Conservation (phyloP, 176 grass and related monocot species). For the Chrysopogon serrulatus region DNA sequence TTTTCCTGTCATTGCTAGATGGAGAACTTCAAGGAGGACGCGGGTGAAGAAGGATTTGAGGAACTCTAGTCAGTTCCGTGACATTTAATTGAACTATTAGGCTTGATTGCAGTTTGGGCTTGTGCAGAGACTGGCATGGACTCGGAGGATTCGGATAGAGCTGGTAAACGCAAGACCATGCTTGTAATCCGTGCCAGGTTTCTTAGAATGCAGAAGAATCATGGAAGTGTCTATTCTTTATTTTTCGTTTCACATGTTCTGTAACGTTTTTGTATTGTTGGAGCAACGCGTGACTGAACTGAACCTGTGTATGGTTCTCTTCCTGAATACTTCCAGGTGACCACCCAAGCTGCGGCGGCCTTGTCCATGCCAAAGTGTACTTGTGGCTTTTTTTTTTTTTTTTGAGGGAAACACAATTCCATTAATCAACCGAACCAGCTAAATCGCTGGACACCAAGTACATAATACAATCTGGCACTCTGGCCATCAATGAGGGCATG, state of each 20-base stretch:
- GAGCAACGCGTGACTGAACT: neutral
- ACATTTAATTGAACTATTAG: neutral
- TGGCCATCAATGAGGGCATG: no score
- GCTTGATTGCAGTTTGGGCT: neutral
- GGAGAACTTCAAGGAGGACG: slow-evolving; percentile 56
- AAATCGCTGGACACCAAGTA: no score
- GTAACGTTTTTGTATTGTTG: neutral
- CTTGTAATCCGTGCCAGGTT: neutral
- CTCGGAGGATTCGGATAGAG: neutral
- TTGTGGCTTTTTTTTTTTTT: no score
- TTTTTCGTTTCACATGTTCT: neutral
- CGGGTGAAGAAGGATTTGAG: slow-evolving; percentile 64
- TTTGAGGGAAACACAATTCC: no score
- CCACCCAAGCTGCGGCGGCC: neutral
- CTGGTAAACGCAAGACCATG: neutral
- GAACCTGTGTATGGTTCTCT: neutral
- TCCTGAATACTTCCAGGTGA: neutral
- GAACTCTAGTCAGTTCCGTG: slow-evolving; percentile 27
- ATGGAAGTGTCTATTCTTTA: neutral
- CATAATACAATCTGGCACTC: no score
- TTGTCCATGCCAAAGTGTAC: neutral
- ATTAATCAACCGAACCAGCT: no score
- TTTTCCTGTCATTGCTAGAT: slow-evolving; percentile 28
- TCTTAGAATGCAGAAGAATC: neutral
- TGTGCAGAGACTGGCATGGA: neutral